Conservation (phyloP, 2,329 filamentous ascomycete genomes). For the Arachnomyces sp. region DNA sequence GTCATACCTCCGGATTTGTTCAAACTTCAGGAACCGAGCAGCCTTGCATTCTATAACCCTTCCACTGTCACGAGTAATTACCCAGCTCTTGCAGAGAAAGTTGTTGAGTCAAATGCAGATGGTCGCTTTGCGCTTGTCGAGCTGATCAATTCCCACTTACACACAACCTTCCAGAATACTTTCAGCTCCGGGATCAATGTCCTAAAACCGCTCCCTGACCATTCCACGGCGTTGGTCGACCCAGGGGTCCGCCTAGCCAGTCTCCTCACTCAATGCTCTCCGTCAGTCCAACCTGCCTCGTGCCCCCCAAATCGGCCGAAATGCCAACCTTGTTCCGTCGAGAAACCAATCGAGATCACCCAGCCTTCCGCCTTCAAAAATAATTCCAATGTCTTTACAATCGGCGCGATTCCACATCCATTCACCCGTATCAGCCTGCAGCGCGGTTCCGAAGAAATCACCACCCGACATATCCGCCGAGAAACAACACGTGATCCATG, state of each 20-base stretch:
- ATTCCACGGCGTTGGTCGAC: slow-evolving; percentile 65
- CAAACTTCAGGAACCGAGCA: slow-evolving; percentile 56
- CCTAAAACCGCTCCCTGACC: slow-evolving; percentile 67
- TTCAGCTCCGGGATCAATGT: slow-evolving; percentile 73
- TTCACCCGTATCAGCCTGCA: slow-evolving; percentile 70
- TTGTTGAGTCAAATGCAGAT: slow-evolving; percentile 49
- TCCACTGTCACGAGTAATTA: slow-evolving; percentile 59
- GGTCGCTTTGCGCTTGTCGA: slow-evolving; percentile 61
- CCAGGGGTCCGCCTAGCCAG: slow-evolving; percentile 65
- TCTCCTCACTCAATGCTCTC: slow-evolving; percentile 67
- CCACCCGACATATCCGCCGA: slow-evolving; percentile 58
- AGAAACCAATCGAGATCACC: slow-evolving; percentile 58
- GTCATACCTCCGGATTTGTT: slow-evolving; percentile 55
- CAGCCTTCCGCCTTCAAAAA: slow-evolving; percentile 65
- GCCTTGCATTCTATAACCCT: slow-evolving; percentile 71
- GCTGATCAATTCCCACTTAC: slow-evolving; percentile 78
- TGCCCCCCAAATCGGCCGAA: slow-evolving; percentile 75
- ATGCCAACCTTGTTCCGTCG: slow-evolving; percentile 66
- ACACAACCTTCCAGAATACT: slow-evolving; percentile 72
- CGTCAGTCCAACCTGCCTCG: slow-evolving; percentile 63
- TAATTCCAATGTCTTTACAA: slow-evolving; percentile 63
- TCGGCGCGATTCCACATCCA: slow-evolving; percentile 84
- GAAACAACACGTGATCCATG: slow-evolving; percentile 69
- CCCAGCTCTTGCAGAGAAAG: slow-evolving; percentile 55
- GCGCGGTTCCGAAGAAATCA: slow-evolving; percentile 51